These are phyloP conservation scores for Canavalia ensiformis DNA, from an alignment of 306 rosid species.

Conservation along the genomic window DNA sequence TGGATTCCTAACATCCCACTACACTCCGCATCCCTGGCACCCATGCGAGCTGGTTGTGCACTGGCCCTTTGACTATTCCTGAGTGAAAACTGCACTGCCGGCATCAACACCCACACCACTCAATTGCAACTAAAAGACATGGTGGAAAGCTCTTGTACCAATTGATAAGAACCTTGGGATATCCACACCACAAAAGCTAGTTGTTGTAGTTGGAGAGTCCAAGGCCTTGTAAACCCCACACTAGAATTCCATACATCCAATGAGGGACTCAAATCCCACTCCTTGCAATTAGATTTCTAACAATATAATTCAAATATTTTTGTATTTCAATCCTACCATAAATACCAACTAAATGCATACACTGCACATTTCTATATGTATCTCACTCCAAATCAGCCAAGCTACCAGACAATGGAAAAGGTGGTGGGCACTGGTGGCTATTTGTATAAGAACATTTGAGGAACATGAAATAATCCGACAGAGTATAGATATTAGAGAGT, in stretches of 20 bases:
- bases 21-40: too few relatives aligned
- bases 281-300: too few relatives aligned
- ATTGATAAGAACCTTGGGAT: neutral
- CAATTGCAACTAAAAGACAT: too few relatives aligned
- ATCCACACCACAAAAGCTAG: neutral
- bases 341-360: constrained; percentile 28
- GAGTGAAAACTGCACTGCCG: too few relatives aligned
- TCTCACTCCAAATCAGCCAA: constrained; percentile 17
- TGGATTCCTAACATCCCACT: too few relatives aligned
- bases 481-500: neutral
- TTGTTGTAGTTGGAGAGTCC: neutral
- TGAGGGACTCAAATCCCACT: neutral
- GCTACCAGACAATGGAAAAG: constrained; percentile 14
- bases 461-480: constrained; percentile 16
- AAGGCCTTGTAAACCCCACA: neutral
- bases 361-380: constrained; percentile 9
- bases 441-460: constrained; percentile 17
- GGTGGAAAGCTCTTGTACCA: too few relatives aligned
- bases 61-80: too few relatives aligned
- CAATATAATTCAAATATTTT: neutral
- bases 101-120: too few relatives aligned
- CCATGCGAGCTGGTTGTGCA: too few relatives aligned
- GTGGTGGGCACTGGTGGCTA: constrained; percentile 4
- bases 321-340: constrained; percentile 19
- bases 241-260: neutral